Evolutionary conservation across 345 rosid species (phyloP), one percentile per base, ranked within the genome.

Genomic region (Physaria fendleri): DNA sequence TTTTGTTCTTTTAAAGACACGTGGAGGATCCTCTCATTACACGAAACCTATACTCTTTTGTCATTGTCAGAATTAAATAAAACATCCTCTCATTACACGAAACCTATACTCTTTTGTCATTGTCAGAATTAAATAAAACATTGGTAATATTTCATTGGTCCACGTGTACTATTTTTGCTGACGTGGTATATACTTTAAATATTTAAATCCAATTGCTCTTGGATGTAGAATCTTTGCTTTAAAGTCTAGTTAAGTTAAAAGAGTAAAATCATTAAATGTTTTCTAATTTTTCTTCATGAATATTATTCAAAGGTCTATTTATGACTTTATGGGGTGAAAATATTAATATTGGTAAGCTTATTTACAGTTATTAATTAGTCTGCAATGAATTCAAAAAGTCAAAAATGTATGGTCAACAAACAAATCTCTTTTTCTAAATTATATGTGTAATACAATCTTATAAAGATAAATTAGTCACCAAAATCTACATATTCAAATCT

Each of bases 1-100:
- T 52, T 2, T 4, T 5, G 37, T 7, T 45, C n/a, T 0, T 9
- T 35, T 69, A 58, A 77, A 68, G 75, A 54, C 74, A 85, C 87
- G 80, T 79, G 84, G 81, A 63, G 23, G 9, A 29, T 28, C 24
- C 45, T 13, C 62, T 39, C 43, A 30, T 40, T 33, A 37, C 59
- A 63, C 62, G 65, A 61, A 65, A 57, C 61, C 62, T 61, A 51
- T 69, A 66, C 71, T 41, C 20, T 55, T 22, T 62, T 33, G 35
- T 34, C 37, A 39, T 41, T 55, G 73, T 64, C 58, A 30, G 29
- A 22, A 21, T n/a, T n/a, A n/a, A n/a, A n/a, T n/a, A n/a, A n/a
- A n/a, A n/a, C n/a, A 29, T 28, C 24, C 45, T 13, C 62, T 39
- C 43, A 30, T 40, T 33, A 37, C 59, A 63, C 62, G 65, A 61